Evolutionary conservation across 768 basidiomycete genomes (phyloP), one percentile per base, ranked within the genome.

Genomic region (Trametes cinnabarina): DNA sequence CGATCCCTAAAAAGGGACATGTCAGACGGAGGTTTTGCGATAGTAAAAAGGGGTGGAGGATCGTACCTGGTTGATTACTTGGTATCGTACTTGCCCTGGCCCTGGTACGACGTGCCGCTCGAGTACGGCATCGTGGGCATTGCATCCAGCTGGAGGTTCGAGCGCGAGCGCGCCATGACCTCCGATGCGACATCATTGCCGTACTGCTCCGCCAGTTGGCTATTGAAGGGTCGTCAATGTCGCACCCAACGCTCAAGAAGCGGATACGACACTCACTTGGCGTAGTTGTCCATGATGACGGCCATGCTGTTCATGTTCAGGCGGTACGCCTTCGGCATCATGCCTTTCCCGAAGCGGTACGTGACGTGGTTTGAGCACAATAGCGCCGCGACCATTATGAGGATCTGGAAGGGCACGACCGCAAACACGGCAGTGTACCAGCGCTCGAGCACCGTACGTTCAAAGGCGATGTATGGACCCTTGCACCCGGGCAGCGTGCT

Each of bases 341-440:
- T 85, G 58, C 91, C 90, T 76, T 92, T 92, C 10, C 90, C 90
- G 70, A 92, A 92, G 50, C 90, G 79, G 69, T 91, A 92, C 20
- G 90, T 92, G 69, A 93, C 84, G 63, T 92, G 90, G 72, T 90
- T 92, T 22, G 85, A 85, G 69, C 87, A 92, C 48, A 92, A 71
- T 53, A 92, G 71, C 14, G 78, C 84, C 1, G 77, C 75, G 59
- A 88, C 58, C 65, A 90, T 90, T 69, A 86, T 76, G 20, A 66
- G 67, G 46, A 93, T 70, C 57, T 92, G 90, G 12, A 83, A 66
- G 1, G 89, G 88, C 14, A 88, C 89, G 51, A 91, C 66, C 15
- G 80, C 70, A 70, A 92, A 92, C 17, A 81, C 73, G 40, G 76
- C 73, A 14, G 77, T 82, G 72, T 87, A 91, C 88, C 88, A 92